Base-by-base conservation (phyloP, 176 grass and related monocot genomes). In the Phragmites australis region DNA sequence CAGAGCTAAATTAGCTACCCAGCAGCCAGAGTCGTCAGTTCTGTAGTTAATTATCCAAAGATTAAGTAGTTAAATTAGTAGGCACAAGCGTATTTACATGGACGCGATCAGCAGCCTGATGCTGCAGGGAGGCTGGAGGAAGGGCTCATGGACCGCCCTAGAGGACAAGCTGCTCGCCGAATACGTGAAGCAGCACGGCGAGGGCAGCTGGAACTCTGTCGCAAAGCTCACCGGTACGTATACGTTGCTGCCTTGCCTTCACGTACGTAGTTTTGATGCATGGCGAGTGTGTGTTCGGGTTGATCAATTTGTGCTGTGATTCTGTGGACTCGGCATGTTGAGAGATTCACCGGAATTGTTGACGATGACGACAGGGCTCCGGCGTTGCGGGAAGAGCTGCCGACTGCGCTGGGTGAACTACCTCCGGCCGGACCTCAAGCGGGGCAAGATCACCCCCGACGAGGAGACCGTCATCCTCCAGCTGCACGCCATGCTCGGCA, bases 201-300 rank as follows among this genome's bases (percentile, higher is more conserved):
- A 95, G 53, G 97, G 97, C 39, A 79, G 93, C 86, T 95, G 97
- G 97, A 99, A 93, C 87, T 99, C 97, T 4, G 92, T 99, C 27
- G 88, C 97, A 30, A 91, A 99, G 70, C 30, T 91, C 42, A 95
- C 97, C 41, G 94, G 94, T 94, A 34, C 6, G 29, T 58, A 9
- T 21, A 1, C 9, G 25, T 0, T 5, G 0, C 15, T n/a, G n/a
- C n/a, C n/a, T 1, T 18, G 19, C 29, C 4, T 16, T 60, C 10
- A 10, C 23, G 8, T 37, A 1, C 21, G 21, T 14, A 23, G 11
- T 23, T 37, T 37, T 8, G 15, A 19, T 61, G 3, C 29, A 45
- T 68, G 65, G n/a, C 39, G 23, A 67, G 3, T 45, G 66, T 46
- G 23, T 29, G 42, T 27, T 62, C 14, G 3, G 29, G 32, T 62